Percentiles rank a stretch among this genome's conserved stretches.
phyloP scores from a whole-genome alignment of 345 rosid species.

The Euphorbia peplus region DNA sequence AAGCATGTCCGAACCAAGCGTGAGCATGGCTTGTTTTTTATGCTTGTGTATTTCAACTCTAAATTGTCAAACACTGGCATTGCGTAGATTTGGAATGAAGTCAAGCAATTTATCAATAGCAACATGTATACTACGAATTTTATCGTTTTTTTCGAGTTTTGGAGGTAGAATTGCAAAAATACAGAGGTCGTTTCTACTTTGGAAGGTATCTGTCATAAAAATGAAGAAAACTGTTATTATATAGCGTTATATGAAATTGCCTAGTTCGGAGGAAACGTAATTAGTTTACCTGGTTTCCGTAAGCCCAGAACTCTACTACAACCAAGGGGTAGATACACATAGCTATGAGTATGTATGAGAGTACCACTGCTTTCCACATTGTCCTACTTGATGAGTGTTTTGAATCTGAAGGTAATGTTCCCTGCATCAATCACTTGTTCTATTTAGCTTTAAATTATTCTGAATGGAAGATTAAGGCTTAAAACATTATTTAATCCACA shows the following conservation, averaged over 20 bases:
- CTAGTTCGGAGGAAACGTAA: not conserved
- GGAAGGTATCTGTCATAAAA: constrained; percentile 21
- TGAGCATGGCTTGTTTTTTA: constrained; percentile 25
- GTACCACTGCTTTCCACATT: constrained; percentile 50
- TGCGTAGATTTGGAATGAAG: constrained; percentile 50
- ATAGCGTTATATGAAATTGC: too few relatives aligned
- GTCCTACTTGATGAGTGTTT: constrained; percentile 23
- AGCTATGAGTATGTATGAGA: constrained; percentile 38
- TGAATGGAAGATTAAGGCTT: too few relatives aligned
- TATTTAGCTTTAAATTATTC: not conserved
- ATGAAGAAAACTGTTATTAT: not conserved
- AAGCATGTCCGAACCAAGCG: constrained; percentile 24
- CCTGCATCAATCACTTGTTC: constrained; percentile 42
- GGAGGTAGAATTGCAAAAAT: constrained; percentile 22
- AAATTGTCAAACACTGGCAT: constrained; percentile 57
- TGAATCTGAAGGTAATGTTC: constrained; percentile 44
- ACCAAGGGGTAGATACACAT: constrained; percentile 35
- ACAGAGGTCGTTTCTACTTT: constrained; percentile 37
- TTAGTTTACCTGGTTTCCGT: constrained; percentile 41
- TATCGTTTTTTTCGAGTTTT: constrained; percentile 23
- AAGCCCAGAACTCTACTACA: constrained; percentile 52
- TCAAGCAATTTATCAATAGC: constrained; percentile 29
- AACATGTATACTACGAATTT: constrained; percentile 27
- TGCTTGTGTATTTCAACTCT: constrained; percentile 27
- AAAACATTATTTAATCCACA: too few relatives aligned